Evolutionary conservation across 208 protist genomes (phyloP).

Genomic region (Wallacemonas sp.): DNA sequence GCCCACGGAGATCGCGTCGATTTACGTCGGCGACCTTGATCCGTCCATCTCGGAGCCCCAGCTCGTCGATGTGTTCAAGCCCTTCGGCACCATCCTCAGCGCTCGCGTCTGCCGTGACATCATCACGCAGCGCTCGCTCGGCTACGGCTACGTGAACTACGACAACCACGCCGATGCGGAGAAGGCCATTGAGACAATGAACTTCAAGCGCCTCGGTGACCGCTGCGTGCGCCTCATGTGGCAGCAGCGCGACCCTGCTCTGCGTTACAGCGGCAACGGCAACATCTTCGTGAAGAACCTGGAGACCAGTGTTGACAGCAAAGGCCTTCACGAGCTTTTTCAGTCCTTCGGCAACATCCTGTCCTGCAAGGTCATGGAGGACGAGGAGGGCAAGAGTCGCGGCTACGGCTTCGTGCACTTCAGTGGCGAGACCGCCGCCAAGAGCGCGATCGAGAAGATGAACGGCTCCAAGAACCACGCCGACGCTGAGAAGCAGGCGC

Average conservation of each 20-base stretch:
- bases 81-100: slow-evolving; percentile 97
- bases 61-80: slow-evolving; percentile 98
- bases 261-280: slow-evolving; percentile 97
- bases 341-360: slow-evolving; percentile 97
- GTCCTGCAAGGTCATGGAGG: slow-evolving; percentile 97
- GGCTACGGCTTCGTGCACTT: slow-evolving; percentile 99
- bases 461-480: slow-evolving; percentile 95
- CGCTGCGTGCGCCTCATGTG: slow-evolving; percentile 99
- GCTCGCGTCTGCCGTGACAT: slow-evolving; percentile 98
- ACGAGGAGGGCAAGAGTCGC: slow-evolving; percentile 91
- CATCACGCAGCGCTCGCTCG: slow-evolving; percentile 97
- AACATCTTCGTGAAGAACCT: slow-evolving; percentile 99
- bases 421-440: slow-evolving; percentile 95
- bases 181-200: slow-evolving; percentile 97
- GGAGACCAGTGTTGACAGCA: slow-evolving; percentile 96
- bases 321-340: slow-evolving; percentile 98
- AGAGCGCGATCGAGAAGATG: slow-evolving; percentile 96
- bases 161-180: slow-evolving; percentile 95
- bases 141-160: slow-evolving; percentile 99
- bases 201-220: slow-evolving; percentile 96
- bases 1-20: slow-evolving; percentile 93
- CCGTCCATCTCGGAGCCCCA: slow-evolving; percentile 90
- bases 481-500: slow-evolving; percentile 88
- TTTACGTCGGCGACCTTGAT: slow-evolving; percentile 99
- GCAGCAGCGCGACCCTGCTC: slow-evolving; percentile 97